Conservation (phyloP, 768 basidiomycete species). For the Phylloporus arenicola region DNA sequence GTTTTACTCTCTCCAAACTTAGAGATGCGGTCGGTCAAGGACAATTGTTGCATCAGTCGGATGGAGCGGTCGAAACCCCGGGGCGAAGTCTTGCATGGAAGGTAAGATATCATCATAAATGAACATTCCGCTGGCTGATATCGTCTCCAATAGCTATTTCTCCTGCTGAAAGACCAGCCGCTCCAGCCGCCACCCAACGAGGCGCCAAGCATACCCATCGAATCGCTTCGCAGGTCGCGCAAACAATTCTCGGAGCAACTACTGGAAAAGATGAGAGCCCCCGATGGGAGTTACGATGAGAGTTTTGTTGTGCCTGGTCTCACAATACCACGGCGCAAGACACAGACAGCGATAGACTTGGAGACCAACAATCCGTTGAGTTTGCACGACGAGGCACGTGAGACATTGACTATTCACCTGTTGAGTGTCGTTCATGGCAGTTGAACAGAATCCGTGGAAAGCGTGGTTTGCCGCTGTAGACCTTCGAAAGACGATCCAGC, state of each 20-base stretch:
- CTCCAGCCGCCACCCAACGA: constrained; percentile 46
- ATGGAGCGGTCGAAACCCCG: constrained; percentile 43
- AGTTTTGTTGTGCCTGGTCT: constrained; percentile 55
- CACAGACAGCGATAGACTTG: constrained; percentile 39
- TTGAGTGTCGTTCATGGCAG: background rate
- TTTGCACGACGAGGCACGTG: constrained; percentile 62
- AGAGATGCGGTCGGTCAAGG: constrained; percentile 62
- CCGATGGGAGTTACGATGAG: constrained; percentile 80
- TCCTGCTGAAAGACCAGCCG: constrained; percentile 58
- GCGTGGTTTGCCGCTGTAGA: constrained; percentile 90
- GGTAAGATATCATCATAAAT: constrained; percentile 33
- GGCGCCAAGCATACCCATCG: constrained; percentile 32
- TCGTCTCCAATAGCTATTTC: constrained; percentile 51
- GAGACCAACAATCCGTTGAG: constrained; percentile 79
- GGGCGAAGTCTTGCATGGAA: constrained; percentile 89
- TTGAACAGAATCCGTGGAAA: constrained; percentile 83
- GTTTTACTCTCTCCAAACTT: constrained; percentile 53
- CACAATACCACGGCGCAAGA: constrained; percentile 29
- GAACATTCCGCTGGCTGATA: constrained; percentile 13
- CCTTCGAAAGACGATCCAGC: constrained; percentile 79
- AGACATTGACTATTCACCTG: background rate
- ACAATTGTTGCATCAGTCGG: constrained; percentile 44
- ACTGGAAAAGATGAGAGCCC: constrained; percentile 69
- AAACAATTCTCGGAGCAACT: constrained; percentile 53
- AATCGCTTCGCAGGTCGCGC: constrained; percentile 45